Conservation (phyloP, 345 rosid species). For the Gossypium australe region DNA sequence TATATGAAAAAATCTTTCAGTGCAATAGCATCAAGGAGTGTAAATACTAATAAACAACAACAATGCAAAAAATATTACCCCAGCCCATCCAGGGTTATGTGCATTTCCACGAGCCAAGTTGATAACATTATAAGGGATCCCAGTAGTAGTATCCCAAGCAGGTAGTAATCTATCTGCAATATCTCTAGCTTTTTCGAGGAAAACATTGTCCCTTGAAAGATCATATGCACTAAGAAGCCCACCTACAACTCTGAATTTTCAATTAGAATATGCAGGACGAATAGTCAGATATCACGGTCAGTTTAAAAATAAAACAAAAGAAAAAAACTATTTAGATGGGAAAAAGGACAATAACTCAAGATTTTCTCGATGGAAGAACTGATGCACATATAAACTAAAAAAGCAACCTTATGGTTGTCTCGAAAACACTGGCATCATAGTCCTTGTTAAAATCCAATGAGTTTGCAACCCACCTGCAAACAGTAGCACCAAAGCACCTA, state of each 20-base stretch:
- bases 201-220: slow-evolving; percentile 84
- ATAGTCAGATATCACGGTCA: not conserved
- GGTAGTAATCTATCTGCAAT: slow-evolving; percentile 94
- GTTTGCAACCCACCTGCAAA: slow-evolving; percentile 88
- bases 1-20: not conserved
- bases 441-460: slow-evolving; percentile 90
- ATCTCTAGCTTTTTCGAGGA: slow-evolving; percentile 92
- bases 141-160: slow-evolving; percentile 85
- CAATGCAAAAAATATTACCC: slow-evolving; percentile 45
- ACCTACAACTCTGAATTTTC: slow-evolving; percentile 75
- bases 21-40: not conserved
- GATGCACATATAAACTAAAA: slow-evolving; percentile 46
- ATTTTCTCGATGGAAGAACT: slow-evolving; percentile 29
- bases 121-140: slow-evolving; percentile 85
- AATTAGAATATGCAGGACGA: not conserved
- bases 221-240: slow-evolving; percentile 97
- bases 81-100: slow-evolving; percentile 91
- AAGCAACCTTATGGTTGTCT: slow-evolving; percentile 99
- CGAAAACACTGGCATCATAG: slow-evolving; percentile 95
- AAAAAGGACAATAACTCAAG: not conserved
- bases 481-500: not conserved
- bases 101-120: slow-evolving; percentile 79
- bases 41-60: not conserved
- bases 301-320: not conserved
- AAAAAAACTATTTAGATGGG: not conserved